Evolutionary conservation across 352 stramenopile species (phyloP).

Genomic region (Globisporangium paddicum): DNA sequence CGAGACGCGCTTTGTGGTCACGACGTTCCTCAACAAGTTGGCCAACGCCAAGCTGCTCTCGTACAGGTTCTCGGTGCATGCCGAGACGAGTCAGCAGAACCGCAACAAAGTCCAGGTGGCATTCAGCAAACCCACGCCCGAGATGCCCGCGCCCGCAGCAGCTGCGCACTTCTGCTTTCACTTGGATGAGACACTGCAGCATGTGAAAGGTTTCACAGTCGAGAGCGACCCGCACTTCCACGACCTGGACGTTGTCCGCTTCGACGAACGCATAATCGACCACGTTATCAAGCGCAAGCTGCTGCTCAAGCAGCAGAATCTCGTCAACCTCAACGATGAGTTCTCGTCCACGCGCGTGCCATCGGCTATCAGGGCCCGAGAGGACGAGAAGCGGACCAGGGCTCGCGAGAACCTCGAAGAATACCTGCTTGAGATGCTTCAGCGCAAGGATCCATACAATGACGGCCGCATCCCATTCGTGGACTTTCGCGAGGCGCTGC

Average conservation of each 20-base stretch:
- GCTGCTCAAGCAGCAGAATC: slow-evolving; percentile 26
- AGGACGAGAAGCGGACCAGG: slow-evolving; percentile 31
- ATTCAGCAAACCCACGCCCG: slow-evolving; percentile 56
- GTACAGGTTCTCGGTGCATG: slow-evolving; percentile 56
- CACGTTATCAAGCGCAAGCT: slow-evolving; percentile 58
- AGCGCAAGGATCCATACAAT: slow-evolving; percentile 62
- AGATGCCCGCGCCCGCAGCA: slow-evolving; percentile 29
- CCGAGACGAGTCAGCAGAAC: slow-evolving; percentile 24
- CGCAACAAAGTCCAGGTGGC: slow-evolving; percentile 42
- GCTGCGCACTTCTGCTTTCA: slow-evolving; percentile 61
- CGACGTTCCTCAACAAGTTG: slow-evolving; percentile 40
- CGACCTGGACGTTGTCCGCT: slow-evolving; percentile 31
- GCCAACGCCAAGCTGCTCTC: slow-evolving; percentile 28
- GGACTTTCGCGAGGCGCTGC: slow-evolving; percentile 36
- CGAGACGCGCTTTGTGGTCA: slow-evolving; percentile 38
- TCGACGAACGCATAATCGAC: slow-evolving; percentile 50
- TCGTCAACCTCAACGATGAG: slow-evolving; percentile 54
- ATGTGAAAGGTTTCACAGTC: slow-evolving; percentile 49
- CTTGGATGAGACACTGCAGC: slow-evolving; percentile 32
- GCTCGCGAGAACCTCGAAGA: slow-evolving; percentile 49
- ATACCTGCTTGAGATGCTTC: slow-evolving; percentile 51
- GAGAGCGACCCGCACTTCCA: slow-evolving; percentile 66
- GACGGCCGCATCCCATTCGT: slow-evolving; percentile 46
- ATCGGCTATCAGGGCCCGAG: slow-evolving; percentile 24
- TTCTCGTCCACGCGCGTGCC: slow-evolving; percentile 57